Percentiles rank a stretch among this genome's conserved stretches.
These are phyloP conservation scores for Colletotrichum kahawae DNA, from an alignment of 2,329 filamentous ascomycete genomes.

Conservation along the genomic window DNA sequence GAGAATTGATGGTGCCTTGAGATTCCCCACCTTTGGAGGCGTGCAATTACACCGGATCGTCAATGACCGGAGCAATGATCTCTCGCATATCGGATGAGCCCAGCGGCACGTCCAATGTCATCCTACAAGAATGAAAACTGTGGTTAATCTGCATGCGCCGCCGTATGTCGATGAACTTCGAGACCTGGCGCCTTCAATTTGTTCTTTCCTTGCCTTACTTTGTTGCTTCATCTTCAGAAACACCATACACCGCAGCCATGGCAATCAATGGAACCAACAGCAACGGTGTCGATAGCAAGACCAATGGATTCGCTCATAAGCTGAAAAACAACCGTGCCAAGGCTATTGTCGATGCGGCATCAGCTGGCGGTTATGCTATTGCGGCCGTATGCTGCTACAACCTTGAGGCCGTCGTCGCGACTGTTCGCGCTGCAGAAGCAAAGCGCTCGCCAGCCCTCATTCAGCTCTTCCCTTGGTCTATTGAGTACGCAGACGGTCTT, in stretches of 20 bases:
- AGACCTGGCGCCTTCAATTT: neutral
- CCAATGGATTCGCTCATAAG: neutral
- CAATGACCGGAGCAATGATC: neutral
- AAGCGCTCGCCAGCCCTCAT: conserved; percentile 71
- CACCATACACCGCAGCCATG: neutral
- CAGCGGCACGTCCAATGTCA: neutral
- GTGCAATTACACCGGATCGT: neutral
- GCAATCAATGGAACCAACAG: neutral
- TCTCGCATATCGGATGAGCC: neutral
- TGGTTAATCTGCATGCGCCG: neutral
- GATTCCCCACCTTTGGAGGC: neutral
- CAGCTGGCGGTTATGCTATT: conserved; percentile 60
- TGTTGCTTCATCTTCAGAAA: neutral
- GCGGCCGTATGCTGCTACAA: conserved; percentile 61
- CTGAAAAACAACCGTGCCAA: conserved; percentile 14
- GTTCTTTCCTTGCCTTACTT: neutral
- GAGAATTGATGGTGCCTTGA: neutral
- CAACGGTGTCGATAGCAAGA: neutral
- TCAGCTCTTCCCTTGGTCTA: conserved; percentile 75
- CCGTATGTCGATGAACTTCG: neutral
- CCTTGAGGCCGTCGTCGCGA: conserved; percentile 71
- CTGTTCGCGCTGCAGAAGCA: conserved; percentile 69
- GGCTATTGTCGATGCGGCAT: conserved; percentile 56
- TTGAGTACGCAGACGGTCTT: conserved; percentile 63
- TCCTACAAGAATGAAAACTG: neutral